A percentile compares a stretch with the other conserved stretches of the same genome.
Conservation (phyloP, 2,329 filamentous ascomycete genomes). For the Cladosporium sp. region DNA sequence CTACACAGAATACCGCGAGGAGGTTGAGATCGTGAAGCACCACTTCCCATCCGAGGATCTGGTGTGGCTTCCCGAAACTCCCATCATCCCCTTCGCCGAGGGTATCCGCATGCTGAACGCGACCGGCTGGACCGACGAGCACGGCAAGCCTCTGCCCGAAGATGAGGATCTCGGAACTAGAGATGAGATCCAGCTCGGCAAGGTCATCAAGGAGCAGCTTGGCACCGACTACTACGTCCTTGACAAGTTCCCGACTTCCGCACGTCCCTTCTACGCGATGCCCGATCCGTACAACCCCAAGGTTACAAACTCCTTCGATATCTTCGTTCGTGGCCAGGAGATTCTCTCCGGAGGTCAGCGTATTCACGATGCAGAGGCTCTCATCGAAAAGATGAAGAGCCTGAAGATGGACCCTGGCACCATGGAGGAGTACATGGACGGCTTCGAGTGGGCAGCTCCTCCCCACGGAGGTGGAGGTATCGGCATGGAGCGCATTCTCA, state of each 20-base stretch:
- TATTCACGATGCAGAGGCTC: conserved; percentile 75
- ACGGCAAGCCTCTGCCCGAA: conserved; percentile 68
- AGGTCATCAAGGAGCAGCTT: conserved; percentile 82
- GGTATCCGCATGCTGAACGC: conserved; percentile 78
- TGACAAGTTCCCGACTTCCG: conserved; percentile 85
- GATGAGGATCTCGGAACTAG: conserved; percentile 81
- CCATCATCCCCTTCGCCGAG: conserved; percentile 75
- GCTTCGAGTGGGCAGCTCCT: conserved; percentile 83
- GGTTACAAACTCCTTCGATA: conserved; percentile 90
- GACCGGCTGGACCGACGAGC: conserved; percentile 73
- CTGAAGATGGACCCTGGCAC: conserved; percentile 74
- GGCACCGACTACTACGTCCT: conserved; percentile 90
- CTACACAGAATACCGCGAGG: conserved; percentile 66
- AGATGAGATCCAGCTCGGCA: conserved; percentile 82
- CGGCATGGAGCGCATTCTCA: conserved; percentile 83
- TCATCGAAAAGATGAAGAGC: conserved; percentile 75
- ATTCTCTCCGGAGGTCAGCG: conserved; percentile 90
- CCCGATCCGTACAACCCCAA: conserved; percentile 70
- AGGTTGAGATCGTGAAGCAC: conserved; percentile 76
- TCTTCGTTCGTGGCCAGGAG: conserved; percentile 90
- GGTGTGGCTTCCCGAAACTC: conserved; percentile 82
- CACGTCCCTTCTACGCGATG: conserved; percentile 90
- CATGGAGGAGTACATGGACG: conserved; percentile 88
- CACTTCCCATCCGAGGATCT: conserved; percentile 86
- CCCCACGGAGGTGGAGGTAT: conserved; percentile 90